Evolutionary conservation across 768 basidiomycete genomes (phyloP).

Genomic region (Pisolithus marmoratus): DNA sequence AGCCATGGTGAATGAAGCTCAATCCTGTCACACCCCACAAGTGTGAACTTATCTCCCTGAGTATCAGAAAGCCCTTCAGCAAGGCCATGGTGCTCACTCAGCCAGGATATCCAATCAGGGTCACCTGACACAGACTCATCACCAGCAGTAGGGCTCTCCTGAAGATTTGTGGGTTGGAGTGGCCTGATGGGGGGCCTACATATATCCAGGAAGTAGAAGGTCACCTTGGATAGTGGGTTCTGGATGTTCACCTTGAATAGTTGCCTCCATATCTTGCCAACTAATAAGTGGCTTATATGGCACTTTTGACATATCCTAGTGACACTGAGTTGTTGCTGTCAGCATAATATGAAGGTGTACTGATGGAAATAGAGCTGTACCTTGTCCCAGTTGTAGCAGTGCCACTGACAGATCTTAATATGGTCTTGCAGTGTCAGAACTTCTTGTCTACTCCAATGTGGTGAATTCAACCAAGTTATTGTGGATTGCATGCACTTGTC

Average conservation of each 20-base stretch:
- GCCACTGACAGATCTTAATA: neutral
- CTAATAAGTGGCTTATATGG: neutral
- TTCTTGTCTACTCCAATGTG: neutral
- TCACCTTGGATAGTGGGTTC: neutral
- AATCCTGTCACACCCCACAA: too few relatives aligned
- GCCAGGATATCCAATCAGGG: neutral
- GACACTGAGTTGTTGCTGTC: neutral
- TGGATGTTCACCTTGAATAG: neutral
- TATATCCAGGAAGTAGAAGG: neutral
- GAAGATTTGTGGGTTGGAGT: neutral
- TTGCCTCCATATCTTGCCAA: neutral
- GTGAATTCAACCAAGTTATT: constrained; percentile 8
- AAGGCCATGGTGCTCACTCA: neutral
- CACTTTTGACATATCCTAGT: neutral
- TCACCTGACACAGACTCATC: neutral
- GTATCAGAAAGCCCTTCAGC: neutral
- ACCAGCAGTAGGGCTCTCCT: too few relatives aligned
- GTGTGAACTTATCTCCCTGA: neutral
- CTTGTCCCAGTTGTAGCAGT: neutral
- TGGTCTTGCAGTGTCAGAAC: neutral
- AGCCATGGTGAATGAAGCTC: too few relatives aligned
- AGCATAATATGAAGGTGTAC: neutral
- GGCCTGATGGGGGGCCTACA: neutral
- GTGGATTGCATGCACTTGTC: constrained; percentile 3
- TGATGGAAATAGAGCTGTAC: neutral